Conservation (phyloP, 192 early-diverging fungal species). For the Diversispora epigaea region DNA sequence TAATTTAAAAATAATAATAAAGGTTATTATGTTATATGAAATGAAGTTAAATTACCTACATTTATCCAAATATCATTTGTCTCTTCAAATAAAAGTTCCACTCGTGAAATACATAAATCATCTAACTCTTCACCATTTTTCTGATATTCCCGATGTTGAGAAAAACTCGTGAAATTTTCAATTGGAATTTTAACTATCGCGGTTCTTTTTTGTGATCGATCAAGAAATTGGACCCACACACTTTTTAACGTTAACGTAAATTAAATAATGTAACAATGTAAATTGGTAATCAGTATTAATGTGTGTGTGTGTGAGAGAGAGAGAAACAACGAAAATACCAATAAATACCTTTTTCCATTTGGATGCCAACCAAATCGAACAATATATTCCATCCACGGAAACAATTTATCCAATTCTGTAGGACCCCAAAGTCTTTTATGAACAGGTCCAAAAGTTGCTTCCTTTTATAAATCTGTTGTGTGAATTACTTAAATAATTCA, state of each 20-base stretch:
- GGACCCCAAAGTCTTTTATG: constrained; percentile 49
- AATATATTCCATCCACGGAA: constrained; percentile 72
- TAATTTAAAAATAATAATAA: neutral
- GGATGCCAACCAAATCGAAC: constrained; percentile 64
- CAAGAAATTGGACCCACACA: constrained; percentile 60
- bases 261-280: neutral
- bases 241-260: constrained; percentile 33
- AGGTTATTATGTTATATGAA: neutral
- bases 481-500: constrained; percentile 9
- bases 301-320: too few relatives aligned
- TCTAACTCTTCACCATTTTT: constrained; percentile 31
- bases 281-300: neutral
- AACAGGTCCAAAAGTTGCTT: constrained; percentile 37
- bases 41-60: constrained; percentile 37
- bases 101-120: constrained; percentile 29
- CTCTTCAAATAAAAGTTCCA: constrained; percentile 57
- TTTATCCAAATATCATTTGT: constrained; percentile 60
- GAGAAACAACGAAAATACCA: too few relatives aligned
- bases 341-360: constrained; percentile 47
- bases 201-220: constrained; percentile 52
- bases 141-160: constrained; percentile 48
- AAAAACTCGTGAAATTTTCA: constrained; percentile 48
- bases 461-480: constrained; percentile 30
- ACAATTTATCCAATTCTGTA: constrained; percentile 43
- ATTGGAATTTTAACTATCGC: constrained; percentile 53